Percentiles rank a stretch among this genome's conserved stretches.
Conservation (phyloP, 345 rosid species). For the Pistacia vera region DNA sequence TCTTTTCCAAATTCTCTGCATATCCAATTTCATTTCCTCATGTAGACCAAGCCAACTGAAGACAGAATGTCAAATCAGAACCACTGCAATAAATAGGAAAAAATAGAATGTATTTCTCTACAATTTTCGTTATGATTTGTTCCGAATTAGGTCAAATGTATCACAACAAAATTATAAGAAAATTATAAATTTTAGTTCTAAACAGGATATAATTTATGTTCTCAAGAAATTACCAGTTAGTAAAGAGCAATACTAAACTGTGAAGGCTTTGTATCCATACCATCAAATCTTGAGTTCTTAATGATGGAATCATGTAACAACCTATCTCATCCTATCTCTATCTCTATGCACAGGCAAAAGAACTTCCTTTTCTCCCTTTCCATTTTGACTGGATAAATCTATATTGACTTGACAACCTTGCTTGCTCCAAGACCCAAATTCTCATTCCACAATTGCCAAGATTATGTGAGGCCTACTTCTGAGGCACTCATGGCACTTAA, state of each 20-base stretch:
- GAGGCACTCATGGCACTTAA: background rate
- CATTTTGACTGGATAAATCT: background rate
- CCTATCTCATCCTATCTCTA: too few species aligned
- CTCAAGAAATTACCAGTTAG: background rate
- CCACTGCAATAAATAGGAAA: background rate
- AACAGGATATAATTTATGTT: background rate
- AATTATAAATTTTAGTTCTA: background rate
- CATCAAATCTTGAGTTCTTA: background rate
- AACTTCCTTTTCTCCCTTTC: background rate
- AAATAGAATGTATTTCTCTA: background rate
- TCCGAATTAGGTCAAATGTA: background rate
- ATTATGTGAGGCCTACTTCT: background rate
- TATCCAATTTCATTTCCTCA: slow-evolving; percentile 95
- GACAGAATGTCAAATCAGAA: slow-evolving; percentile 13
- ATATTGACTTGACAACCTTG: background rate
- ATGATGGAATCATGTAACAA: background rate
- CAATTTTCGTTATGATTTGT: background rate
- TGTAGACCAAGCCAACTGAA: slow-evolving; percentile 77
- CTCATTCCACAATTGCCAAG: background rate
- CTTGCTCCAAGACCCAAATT: background rate
- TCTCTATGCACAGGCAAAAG: background rate
- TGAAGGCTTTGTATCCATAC: background rate
- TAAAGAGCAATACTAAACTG: background rate
- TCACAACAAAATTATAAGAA: background rate
- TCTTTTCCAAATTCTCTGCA: slow-evolving; percentile 98